Conservation (phyloP, 2,329 filamentous ascomycete species). For the Chaetomiaceae sp. region DNA sequence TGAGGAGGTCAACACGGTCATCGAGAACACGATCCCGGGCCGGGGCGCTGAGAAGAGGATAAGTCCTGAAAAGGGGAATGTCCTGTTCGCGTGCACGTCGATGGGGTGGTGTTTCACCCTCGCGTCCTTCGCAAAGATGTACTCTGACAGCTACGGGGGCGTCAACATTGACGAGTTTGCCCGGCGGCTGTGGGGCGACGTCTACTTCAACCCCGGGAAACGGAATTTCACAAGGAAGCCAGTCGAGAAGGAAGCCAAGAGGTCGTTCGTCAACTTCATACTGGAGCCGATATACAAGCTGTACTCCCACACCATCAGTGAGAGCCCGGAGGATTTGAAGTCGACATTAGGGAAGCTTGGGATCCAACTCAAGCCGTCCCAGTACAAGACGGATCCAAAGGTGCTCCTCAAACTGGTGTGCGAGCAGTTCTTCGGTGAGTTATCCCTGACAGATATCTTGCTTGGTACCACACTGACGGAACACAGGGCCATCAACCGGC, state of each 20-base stretch:
- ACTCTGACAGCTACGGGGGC: constrained; percentile 79
- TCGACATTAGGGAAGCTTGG: constrained; percentile 73
- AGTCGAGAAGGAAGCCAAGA: constrained; percentile 71
- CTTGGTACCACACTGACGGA: constrained; percentile 5
- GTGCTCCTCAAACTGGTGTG: constrained; percentile 85
- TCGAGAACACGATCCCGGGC: constrained; percentile 80
- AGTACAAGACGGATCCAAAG: constrained; percentile 86
- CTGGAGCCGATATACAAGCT: constrained; percentile 97
- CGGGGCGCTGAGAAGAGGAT: constrained; percentile 74
- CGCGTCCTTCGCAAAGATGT: constrained; percentile 93
- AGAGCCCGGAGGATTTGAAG: constrained; percentile 79
- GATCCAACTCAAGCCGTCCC: constrained; percentile 84
- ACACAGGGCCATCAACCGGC: constrained; percentile 66
- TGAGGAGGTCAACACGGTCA: constrained; percentile 94
- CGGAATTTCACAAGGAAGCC: constrained; percentile 88
- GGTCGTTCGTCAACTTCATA: constrained; percentile 91
- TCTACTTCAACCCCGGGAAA: constrained; percentile 90
- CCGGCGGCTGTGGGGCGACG: constrained; percentile 85
- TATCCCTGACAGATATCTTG: background rate
- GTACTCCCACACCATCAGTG: constrained; percentile 90
- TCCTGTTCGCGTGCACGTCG: constrained; percentile 88
- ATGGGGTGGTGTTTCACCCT: constrained; percentile 98
- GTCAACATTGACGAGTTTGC: constrained; percentile 82
- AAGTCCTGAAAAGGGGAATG: constrained; percentile 95
- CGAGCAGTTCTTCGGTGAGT: constrained; percentile 73